Base-by-base conservation (phyloP, 2,329 filamentous ascomycete genomes). In the Curvularia sp. region DNA sequence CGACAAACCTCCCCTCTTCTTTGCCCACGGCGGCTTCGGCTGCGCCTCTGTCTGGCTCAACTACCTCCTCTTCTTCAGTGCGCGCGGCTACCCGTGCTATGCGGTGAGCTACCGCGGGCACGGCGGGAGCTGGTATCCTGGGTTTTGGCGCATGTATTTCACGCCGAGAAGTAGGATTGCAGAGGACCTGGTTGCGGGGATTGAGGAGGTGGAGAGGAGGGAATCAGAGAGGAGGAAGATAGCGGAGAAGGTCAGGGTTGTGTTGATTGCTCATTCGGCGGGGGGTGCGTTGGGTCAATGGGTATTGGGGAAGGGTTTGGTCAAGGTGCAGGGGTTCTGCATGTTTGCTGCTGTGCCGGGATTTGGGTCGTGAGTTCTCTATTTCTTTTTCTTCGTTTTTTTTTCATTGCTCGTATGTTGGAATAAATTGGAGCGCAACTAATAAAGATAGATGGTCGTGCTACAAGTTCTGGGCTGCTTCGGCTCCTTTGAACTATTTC, bases 1-100 rank as follows among this genome's bases (percentile, higher is more conserved):
- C 10, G 9, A 13, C 44, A 66, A 69, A 13, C 69, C 77, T 9
- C 79, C 81, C 1, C 68, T 85, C 12, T 79, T 85, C 73, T 85
- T 86, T 71, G 75, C 80, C 33, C 84, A 86, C 61, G 84, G 84
- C 39, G 83, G 83, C 49, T 84, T 85, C 76, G 84, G 83, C 41
- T 77, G 77, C 53, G 85, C 84, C 7, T 80, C 79, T 68, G 78
- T 85, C 20, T 86, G 83, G 82, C 74, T 80, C 8, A 77, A 80
- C 43, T 86, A 83, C 64, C 81, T 86, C 77, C 74, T 72, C 24
- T 83, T 77, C 64, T 80, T 86, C 54, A 75, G 81, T 3, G 61
- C 71, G 5, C 63, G 63, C 18, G 79, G 81, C 13, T 77, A 83
- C 58, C 76, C 80, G 0, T 82, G 81, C 68, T 86, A 85, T 63